Evolutionary conservation across 1,139 yeast species (phyloP), one percentile per base, ranked within the genome.

Genomic region (Wickerhamomyces sp.): DNA sequence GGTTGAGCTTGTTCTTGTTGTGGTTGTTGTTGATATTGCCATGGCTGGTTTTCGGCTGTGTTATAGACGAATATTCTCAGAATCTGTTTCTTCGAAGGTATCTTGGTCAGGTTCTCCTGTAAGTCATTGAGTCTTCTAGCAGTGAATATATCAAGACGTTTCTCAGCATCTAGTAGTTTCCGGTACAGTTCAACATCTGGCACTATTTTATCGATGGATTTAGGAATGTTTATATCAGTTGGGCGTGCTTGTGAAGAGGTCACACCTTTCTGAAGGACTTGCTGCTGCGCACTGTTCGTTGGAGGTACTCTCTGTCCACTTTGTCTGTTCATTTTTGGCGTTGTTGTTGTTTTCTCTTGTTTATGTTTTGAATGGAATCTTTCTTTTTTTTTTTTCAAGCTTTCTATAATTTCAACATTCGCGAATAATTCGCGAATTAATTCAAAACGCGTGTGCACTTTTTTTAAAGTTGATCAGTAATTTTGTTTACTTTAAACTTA

Each of bases 41-140:
- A 92, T 34, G 94, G 88, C 64, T 92, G 97, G 59, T 87, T 86
- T 46, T 81, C 85, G 32, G 84, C 71, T 3, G 88, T 82, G 59
- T 87, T 89, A 54, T 92, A 88, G 25, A 94, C 69, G 58, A 83
- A 92, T 19, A 92, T 76, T 43, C 98, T 76, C 55, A 92, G 70
- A 4, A 70, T 63, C 24, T 81, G 76, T 45, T 76, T 68, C 57
- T 74, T 68, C 53, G 71, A 65, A 49, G 73, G 67, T 45, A 64
- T 61, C 58, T 53, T 73, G 40, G 60, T 52, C 16, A 61, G 72
- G 37, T 80, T 72, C 41, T 92, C 96, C 59, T 88, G 95, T 49
- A 89, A 71, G 54, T 92, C 97, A 41, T 87, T 73, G 43, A 88
- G 76, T 59, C 90, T 90, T 47, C 95, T 77, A 37, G 90, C 78